These are phyloP conservation scores for Torulaspora franciscae DNA, from an alignment of 805 yeast genomes.

Conservation along the genomic window DNA sequence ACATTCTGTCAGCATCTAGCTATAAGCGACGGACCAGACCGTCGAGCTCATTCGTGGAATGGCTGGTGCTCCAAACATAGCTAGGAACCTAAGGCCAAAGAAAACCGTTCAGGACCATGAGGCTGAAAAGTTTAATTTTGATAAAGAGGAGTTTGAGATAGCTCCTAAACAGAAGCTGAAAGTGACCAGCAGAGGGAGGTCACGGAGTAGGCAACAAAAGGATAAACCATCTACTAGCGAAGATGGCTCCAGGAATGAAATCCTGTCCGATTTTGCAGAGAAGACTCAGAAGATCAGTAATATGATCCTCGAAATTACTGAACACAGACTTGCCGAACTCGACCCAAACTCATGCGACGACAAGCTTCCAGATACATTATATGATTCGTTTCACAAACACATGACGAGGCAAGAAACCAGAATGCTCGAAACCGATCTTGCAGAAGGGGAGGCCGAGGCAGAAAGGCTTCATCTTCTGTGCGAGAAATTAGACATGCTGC, in stretches of 20 bases:
- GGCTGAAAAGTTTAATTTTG: slow-evolving; percentile 38
- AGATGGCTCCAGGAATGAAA: background rate
- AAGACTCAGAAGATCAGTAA: slow-evolving; percentile 16
- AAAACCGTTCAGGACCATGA: slow-evolving; percentile 8
- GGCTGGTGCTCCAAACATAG: slow-evolving; percentile 9
- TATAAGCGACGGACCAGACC: background rate
- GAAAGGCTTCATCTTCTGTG: slow-evolving; percentile 43
- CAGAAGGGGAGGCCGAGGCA: slow-evolving; percentile 48
- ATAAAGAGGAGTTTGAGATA: slow-evolving; percentile 26
- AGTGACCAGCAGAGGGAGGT: slow-evolving; percentile 11
- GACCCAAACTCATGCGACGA: slow-evolving; percentile 27
- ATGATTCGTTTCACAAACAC: slow-evolving; percentile 47
- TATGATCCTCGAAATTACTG: slow-evolving; percentile 23
- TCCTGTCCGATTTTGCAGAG: slow-evolving; percentile 6
- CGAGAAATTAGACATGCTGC: slow-evolving; percentile 42
- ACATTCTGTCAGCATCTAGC: background rate
- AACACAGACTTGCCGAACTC: slow-evolving; percentile 5
- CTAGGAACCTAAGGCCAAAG: slow-evolving; percentile 19
- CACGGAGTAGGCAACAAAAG: background rate
- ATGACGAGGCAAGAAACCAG: slow-evolving; percentile 63
- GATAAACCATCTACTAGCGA: background rate
- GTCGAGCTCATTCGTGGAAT: slow-evolving; percentile 3
- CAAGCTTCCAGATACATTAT: slow-evolving; percentile 46
- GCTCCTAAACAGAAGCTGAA: slow-evolving; percentile 17
- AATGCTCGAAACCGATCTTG: slow-evolving; percentile 49